phyloP scores from a whole-genome alignment of 2,329 filamentous ascomycete genomes.

The Shiraia bambusicola region DNA sequence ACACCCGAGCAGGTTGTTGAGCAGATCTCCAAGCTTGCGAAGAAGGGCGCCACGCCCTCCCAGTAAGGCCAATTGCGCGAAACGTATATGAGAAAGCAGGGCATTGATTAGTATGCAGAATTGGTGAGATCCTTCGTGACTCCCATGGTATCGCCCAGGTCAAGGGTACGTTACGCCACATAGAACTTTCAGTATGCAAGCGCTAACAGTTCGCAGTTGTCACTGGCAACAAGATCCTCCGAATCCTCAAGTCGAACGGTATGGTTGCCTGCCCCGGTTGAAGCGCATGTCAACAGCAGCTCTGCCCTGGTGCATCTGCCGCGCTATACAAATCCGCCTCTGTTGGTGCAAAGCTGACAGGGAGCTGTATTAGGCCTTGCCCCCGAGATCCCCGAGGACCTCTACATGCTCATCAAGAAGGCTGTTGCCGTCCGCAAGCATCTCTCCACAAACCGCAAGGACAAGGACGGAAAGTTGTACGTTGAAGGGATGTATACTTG shows the following conservation, averaged over 20 bases:
- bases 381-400: slow-evolving; percentile 97
- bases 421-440: slow-evolving; percentile 92
- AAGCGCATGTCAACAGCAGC: slow-evolving; percentile 46
- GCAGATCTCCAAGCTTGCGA: slow-evolving; percentile 98
- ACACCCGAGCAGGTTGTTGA: slow-evolving; percentile 98
- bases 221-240: slow-evolving; percentile 97
- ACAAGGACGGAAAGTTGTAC: slow-evolving; percentile 97
- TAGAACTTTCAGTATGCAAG: neutral
- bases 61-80: slow-evolving; percentile 51
- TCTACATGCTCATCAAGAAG: slow-evolving; percentile 99
- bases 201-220: slow-evolving; percentile 44
- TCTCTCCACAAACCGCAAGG: slow-evolving; percentile 99
- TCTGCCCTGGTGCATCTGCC: slow-evolving; percentile 53
- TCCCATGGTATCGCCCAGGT: slow-evolving; percentile 97
- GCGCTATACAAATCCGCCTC: slow-evolving; percentile 66
- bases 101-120: slow-evolving; percentile 48
- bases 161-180: slow-evolving; percentile 67
- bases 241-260: slow-evolving; percentile 97
- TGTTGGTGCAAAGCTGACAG: slow-evolving; percentile 43
- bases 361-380: slow-evolving; percentile 76
- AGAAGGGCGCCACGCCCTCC: slow-evolving; percentile 97
- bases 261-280: slow-evolving; percentile 58
- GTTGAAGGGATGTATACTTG: slow-evolving; percentile 7
- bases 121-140: slow-evolving; percentile 97
- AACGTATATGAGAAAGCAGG: neutral